Evolutionary conservation across 352 stramenopile genomes (phyloP).

Genomic region (Globisporangium yorkense): DNA sequence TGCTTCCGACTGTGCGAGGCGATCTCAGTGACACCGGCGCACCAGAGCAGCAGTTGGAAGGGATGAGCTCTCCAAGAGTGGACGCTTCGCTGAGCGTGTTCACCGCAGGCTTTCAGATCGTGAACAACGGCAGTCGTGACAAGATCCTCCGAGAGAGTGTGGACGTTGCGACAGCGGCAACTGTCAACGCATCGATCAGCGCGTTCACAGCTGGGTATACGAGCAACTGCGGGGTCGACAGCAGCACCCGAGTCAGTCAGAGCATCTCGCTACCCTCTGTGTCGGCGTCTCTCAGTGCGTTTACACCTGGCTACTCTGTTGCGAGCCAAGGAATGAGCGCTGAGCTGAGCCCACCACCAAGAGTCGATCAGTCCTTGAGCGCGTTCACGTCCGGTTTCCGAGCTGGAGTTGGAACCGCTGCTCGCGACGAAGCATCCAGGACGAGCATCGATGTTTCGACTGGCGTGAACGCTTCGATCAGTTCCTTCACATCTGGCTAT

Average conservation of each 20-base stretch:
- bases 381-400: constrained; percentile 9
- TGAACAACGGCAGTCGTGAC: not conserved
- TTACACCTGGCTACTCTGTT: constrained; percentile 6
- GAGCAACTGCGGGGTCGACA: not conserved
- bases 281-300: constrained; percentile 22
- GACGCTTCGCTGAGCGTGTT: constrained; percentile 35
- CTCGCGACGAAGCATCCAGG: not conserved
- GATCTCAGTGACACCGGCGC: not conserved
- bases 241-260: not conserved
- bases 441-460: not conserved
- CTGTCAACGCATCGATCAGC: constrained; percentile 24
- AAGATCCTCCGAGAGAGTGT: constrained; percentile 5
- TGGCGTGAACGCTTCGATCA: constrained; percentile 15
- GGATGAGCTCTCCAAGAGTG: constrained; percentile 7
- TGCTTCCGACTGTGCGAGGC: not conserved
- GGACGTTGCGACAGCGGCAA: constrained; percentile 15
- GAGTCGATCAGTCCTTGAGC: constrained; percentile 20
- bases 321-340: not conserved
- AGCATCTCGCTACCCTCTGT: constrained; percentile 11
- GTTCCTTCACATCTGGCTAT: constrained; percentile 23
- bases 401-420: not conserved
- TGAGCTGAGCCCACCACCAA: not conserved
- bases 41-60: not conserved
- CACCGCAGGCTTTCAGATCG: constrained; percentile 22
- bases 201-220: constrained; percentile 22